Base-by-base conservation (phyloP, 2,329 filamentous ascomycete genomes). In the Sarocladium strictum region DNA sequence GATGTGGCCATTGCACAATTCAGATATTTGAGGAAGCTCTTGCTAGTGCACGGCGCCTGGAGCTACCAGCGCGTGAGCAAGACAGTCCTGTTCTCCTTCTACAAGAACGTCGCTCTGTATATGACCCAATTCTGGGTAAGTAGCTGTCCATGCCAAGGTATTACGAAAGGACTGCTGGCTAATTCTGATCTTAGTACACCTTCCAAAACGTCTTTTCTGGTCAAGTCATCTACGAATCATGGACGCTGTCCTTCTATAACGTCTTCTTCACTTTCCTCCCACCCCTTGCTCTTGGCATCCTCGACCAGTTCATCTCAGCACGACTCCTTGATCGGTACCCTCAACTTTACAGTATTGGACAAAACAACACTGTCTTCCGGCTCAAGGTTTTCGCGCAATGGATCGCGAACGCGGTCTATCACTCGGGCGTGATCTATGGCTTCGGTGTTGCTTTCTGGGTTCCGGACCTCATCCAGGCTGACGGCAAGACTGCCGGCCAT, bases 161-260 rank as follows among this genome's bases (percentile, higher is more conserved):
- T 29, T 3, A 15, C 26, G 3, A 9, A 19, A 11, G n/a, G 33
- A 10, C 9, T 52, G 3, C 17, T 49, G 54, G 55, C 63, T 67
- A 59, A 67, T 69, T 63, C 57, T 15, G 49, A 10, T 27, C 58
- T 1, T 57, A 92, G 89, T 97, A 94, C 72, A 90, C 91, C 0
- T 99, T 99, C 76, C 91, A 96, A 81, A 99, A 99, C 70, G 89
- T 90, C 60, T 99, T 97, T 72, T 97, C 93, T 1, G 94, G 94
- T 53, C 87, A 97, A 68, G 90, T 97, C 67, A 97, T 99, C 67
- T 97, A 92, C 79, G 94, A 99, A 73, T 97, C 94, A 10, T 99
- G 95, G 95, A 97, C 92, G 0, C 77, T 99, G n/a, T 96, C 93
- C 7, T 96, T 97, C 75, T 99, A 97, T 79, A 99, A 99, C 76